phyloP scores from a whole-genome alignment of 176 grass and related monocot genomes.

The Metroxylon sagu region DNA sequence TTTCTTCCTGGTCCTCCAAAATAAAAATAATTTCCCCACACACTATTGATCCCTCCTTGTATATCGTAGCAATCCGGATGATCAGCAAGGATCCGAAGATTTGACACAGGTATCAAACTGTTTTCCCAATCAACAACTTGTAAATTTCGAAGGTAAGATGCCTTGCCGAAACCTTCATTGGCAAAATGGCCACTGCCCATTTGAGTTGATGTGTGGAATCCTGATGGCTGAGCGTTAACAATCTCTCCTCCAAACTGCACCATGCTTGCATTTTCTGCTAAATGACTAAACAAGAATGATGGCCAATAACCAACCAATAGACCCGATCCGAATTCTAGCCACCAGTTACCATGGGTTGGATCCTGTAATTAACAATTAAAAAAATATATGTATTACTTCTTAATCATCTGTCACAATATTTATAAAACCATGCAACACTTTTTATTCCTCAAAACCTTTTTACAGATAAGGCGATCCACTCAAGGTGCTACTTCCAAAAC shows the following conservation, averaged over 20 bases:
- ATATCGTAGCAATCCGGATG: slow-evolving; percentile 68
- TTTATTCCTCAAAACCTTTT: no score
- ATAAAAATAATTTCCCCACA: slow-evolving; percentile 80
- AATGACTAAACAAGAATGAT: slow-evolving; percentile 67
- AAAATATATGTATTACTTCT: no score
- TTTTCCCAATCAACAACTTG: slow-evolving; percentile 92
- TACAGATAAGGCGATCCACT: no score
- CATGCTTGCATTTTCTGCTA: slow-evolving; percentile 71
- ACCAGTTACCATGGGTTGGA: slow-evolving; percentile 81
- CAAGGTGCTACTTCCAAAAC: no score
- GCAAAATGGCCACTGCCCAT: slow-evolving; percentile 86
- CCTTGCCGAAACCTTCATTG: slow-evolving; percentile 51
- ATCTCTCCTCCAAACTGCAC: slow-evolving; percentile 89
- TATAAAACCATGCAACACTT: no score
- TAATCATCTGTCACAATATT: no score
- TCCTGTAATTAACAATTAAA: slow-evolving; percentile 31
- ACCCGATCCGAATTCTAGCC: slow-evolving; percentile 56
- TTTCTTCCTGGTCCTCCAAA: slow-evolving; percentile 78
- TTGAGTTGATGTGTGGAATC: slow-evolving; percentile 68
- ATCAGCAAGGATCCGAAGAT: slow-evolving; percentile 64
- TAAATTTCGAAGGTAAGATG: slow-evolving; percentile 72
- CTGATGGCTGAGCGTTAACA: slow-evolving; percentile 39
- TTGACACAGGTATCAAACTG: slow-evolving; percentile 48
- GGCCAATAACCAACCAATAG: slow-evolving; percentile 78
- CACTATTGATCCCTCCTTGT: slow-evolving; percentile 41